These are phyloP conservation scores for Epichloe typhina DNA, from an alignment of 2,329 filamentous ascomycete genomes.

Conservation along the genomic window DNA sequence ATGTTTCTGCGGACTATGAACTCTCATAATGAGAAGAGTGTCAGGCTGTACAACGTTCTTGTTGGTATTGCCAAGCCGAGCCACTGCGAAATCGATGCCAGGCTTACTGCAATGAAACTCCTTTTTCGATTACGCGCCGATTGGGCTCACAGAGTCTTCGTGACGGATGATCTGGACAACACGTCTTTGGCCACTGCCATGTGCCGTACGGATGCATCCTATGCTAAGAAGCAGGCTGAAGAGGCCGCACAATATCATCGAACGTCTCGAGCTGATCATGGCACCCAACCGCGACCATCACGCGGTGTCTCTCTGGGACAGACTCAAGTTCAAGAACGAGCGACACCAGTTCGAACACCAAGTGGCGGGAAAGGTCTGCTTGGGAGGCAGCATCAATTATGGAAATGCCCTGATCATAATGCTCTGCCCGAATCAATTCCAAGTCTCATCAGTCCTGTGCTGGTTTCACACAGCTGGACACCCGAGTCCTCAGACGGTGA, in stretches of 20 bases:
- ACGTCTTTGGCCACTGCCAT: constrained; percentile 60
- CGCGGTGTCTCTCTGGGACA: constrained; percentile 42
- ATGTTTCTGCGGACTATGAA: constrained; percentile 67
- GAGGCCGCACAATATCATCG: constrained; percentile 34
- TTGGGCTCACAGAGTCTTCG: constrained; percentile 61
- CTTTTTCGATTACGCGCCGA: constrained; percentile 76
- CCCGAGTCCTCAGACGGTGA: constrained; percentile 4
- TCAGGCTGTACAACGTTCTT: constrained; percentile 47
- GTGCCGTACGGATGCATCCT: constrained; percentile 46
- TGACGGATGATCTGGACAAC: constrained; percentile 58
- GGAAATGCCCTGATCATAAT: constrained; percentile 43
- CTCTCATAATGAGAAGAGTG: constrained; percentile 49
- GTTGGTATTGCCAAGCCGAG: constrained; percentile 49
- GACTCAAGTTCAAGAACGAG: constrained; percentile 29
- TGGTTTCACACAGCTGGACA: constrained; percentile 26
- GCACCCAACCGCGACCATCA: constrained; percentile 23
- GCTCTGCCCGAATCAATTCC: constrained; percentile 38
- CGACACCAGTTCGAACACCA: constrained; percentile 25
- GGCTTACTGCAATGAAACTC: constrained; percentile 62
- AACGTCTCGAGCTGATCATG: constrained; percentile 30
- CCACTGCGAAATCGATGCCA: constrained; percentile 52
- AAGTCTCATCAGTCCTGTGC: constrained; percentile 34
- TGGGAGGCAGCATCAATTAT: constrained; percentile 36
- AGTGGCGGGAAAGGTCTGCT: constrained; percentile 23
- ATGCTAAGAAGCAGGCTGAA: constrained; percentile 36